Evolutionary conservation across 2,329 filamentous ascomycete genomes (phyloP).

Genomic region (Aspergillus brasiliensis): DNA sequence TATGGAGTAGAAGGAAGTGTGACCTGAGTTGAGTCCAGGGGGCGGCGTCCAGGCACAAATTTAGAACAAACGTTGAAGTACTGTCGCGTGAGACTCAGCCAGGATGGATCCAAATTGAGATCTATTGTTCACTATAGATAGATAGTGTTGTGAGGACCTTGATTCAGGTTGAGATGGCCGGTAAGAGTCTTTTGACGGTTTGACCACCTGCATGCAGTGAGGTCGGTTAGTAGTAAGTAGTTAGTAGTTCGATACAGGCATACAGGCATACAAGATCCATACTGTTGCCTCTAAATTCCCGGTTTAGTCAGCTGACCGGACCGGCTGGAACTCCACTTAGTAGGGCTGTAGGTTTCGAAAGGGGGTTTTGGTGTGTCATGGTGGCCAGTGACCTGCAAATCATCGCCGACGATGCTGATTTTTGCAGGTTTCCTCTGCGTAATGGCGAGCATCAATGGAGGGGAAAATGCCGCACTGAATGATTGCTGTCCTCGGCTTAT

Average conservation of each 20-base stretch:
- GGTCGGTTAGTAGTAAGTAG: not conserved
- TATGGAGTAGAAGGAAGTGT: not conserved
- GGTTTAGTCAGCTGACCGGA: constrained; percentile 23
- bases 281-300: not conserved
- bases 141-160: not conserved
- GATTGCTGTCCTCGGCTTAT: constrained; percentile 1
- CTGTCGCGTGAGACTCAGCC: not conserved
- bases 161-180: no score
- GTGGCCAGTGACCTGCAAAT: constrained; percentile 27
- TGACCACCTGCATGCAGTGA: not conserved
- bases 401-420: constrained; percentile 18
- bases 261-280: not conserved
- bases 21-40: not conserved
- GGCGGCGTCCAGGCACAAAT: not conserved
- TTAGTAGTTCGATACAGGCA: no score
- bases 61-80: not conserved
- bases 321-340: constrained; percentile 24
- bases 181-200: not conserved
- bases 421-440: constrained; percentile 23
- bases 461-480: constrained; percentile 28
- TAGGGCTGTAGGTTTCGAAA: constrained; percentile 21
- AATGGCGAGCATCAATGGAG: constrained; percentile 10
- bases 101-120: not conserved
- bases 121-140: not conserved
- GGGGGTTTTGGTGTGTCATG: constrained; percentile 28